A percentile compares a stretch with the other conserved stretches of the same genome.
Evolutionary conservation across 257 asterid species (phyloP).

Genomic region (Solanum chaucha): DNA sequence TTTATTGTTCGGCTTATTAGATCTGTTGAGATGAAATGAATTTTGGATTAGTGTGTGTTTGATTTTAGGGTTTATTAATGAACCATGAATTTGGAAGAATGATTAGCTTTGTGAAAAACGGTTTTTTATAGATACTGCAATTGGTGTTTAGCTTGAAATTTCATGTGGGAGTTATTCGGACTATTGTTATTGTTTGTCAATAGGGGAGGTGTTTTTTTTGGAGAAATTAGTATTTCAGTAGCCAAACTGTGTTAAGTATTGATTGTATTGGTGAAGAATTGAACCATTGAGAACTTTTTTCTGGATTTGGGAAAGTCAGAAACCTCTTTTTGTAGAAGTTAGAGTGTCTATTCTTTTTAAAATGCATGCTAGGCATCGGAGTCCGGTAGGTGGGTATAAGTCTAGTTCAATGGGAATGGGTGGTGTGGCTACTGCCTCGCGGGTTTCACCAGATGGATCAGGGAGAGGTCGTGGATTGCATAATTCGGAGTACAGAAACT

Average conservation of each 20-base stretch:
- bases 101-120: not conserved
- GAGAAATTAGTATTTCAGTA: not conserved
- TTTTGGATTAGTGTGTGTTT: not conserved
- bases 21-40: not conserved
- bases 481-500: slow-evolving; percentile 45
- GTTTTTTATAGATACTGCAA: not conserved
- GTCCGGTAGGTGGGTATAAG: slow-evolving; percentile 72
- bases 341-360: not conserved
- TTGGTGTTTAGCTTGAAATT: not conserved
- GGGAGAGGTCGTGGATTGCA: slow-evolving; percentile 56
- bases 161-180: not conserved
- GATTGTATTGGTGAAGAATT: not conserved
- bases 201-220: not conserved
- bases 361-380: slow-evolving; percentile 72
- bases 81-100: not conserved
- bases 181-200: not conserved
- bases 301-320: not conserved
- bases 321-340: not conserved
- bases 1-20: not conserved
- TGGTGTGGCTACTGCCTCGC: slow-evolving; percentile 38
- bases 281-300: not conserved
- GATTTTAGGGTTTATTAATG: not conserved
- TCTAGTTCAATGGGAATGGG: slow-evolving; percentile 53
- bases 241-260: not conserved
- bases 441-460: slow-evolving; percentile 62